phyloP scores from a whole-genome alignment of 2,329 filamentous ascomycete genomes.

The Cryphonectria nitschkei region DNA sequence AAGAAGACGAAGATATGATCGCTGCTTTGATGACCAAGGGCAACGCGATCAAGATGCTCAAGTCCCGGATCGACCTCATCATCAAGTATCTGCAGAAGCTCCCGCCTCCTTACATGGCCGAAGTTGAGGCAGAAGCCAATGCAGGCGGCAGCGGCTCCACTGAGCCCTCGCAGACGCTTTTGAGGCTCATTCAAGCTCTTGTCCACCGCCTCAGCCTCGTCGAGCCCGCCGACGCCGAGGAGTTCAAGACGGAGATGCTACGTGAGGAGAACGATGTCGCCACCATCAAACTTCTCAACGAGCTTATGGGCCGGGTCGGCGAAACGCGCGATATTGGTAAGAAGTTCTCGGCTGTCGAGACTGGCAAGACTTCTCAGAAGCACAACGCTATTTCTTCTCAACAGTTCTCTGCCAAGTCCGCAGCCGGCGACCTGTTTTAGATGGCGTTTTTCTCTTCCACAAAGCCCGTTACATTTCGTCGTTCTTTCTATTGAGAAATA shows the following conservation, averaged over 20 bases:
- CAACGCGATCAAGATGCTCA: conserved; percentile 93
- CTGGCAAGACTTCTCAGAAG: conserved; percentile 35
- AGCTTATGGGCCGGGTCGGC: conserved; percentile 72
- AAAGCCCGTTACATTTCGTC: neutral
- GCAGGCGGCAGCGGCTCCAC: conserved; percentile 39
- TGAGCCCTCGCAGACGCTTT: conserved; percentile 68
- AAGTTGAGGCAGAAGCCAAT: conserved; percentile 46
- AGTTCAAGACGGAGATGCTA: conserved; percentile 71
- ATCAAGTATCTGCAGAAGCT: conserved; percentile 76
- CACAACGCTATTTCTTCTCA: conserved; percentile 32
- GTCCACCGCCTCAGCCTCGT: conserved; percentile 82
- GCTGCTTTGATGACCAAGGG: conserved; percentile 78
- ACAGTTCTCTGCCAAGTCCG: conserved; percentile 22
- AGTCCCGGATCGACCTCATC: conserved; percentile 73
- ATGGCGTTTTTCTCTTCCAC: neutral
- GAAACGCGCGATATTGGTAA: conserved; percentile 74
- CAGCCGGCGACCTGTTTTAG: conserved; percentile 24
- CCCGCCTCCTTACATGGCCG: conserved; percentile 48
- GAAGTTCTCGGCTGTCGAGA: conserved; percentile 69
- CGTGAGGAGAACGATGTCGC: conserved; percentile 84
- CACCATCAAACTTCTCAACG: conserved; percentile 75
- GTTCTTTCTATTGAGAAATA: neutral
- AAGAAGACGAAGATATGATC: conserved; percentile 65
- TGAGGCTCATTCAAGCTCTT: conserved; percentile 87
- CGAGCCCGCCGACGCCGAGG: conserved; percentile 67